Evolutionary conservation across 208 protist species (phyloP).

Genomic region (Trypanosomatidae sp.): DNA sequence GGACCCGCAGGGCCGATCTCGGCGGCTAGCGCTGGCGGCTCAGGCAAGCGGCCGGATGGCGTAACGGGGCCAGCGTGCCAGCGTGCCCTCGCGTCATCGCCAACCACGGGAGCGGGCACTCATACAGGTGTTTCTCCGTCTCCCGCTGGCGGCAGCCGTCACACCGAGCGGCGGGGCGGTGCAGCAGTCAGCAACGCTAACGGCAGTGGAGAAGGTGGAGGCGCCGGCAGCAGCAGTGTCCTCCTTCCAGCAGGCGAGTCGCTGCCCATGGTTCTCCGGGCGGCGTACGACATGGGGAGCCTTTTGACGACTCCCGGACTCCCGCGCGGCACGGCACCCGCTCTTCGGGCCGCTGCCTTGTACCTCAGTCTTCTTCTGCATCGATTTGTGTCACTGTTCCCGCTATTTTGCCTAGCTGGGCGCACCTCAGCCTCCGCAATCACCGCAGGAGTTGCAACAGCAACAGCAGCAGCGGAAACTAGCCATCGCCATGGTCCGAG

Average conservation of each 20-base stretch:
- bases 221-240: conserved; percentile 12
- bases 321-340: conserved; percentile 17
- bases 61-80: background rate
- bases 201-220: background rate
- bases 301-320: conserved; percentile 49
- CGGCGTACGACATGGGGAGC: conserved; percentile 55
- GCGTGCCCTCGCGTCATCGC: background rate
- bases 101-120: background rate
- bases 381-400: conserved; percentile 68
- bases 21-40: background rate
- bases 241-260: conserved; percentile 46
- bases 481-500: background rate
- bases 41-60: background rate
- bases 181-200: background rate
- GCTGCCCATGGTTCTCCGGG: conserved; percentile 64
- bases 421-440: background rate
- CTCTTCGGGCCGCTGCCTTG: conserved; percentile 47
- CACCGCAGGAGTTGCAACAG: background rate
- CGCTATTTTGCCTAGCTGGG: conserved; percentile 48
- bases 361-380: conserved; percentile 76
- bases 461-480: background rate
- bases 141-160: background rate
- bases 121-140: background rate
- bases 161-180: background rate
- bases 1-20: conserved; percentile 5